These are phyloP conservation scores for Rhodotorula paludigena DNA, from an alignment of 768 basidiomycete species.

Conservation along the genomic window DNA sequence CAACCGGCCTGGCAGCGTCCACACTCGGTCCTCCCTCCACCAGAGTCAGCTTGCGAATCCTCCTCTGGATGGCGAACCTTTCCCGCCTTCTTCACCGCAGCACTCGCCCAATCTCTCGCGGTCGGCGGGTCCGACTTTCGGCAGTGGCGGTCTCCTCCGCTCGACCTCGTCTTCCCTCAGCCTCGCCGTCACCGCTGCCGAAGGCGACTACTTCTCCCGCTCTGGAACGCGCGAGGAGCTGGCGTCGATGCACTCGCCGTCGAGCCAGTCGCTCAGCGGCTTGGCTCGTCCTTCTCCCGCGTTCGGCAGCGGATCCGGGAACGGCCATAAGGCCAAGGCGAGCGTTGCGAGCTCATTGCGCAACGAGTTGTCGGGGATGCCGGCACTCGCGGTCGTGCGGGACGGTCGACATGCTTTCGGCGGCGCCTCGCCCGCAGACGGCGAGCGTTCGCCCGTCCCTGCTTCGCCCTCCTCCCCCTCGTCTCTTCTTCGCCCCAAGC, in stretches of 20 bases:
- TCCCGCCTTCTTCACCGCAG: not conserved
- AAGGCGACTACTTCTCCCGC: constrained; percentile 13
- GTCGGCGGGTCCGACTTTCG: not conserved
- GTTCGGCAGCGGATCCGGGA: too few relatives aligned
- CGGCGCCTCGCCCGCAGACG: not conserved
- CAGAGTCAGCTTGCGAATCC: constrained; percentile 14
- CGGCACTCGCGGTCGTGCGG: constrained; percentile 5
- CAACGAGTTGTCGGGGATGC: constrained; percentile 11
- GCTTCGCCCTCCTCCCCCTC: not conserved
- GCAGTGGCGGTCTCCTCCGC: not conserved
- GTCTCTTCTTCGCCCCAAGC: not conserved
- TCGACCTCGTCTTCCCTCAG: constrained; percentile 5
- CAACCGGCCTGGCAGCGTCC: constrained; percentile 10
- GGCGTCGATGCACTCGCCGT: not conserved
- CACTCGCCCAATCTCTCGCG: constrained; percentile 10
- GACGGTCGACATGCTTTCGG: not conserved
- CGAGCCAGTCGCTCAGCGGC: not conserved
- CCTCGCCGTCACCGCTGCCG: not conserved
- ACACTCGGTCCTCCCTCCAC: constrained; percentile 18
- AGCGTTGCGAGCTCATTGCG: constrained; percentile 24
- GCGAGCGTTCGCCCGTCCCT: not conserved
- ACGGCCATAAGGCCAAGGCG: constrained; percentile 18
- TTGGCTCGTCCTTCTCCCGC: not conserved
- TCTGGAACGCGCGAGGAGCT: constrained; percentile 26
- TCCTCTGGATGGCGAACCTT: not conserved